A percentile compares a stretch with the other conserved stretches of the same genome.
Evolutionary conservation across 2,329 filamentous ascomycete species (phyloP).

Genomic region (Scolecobasidium constrictum): DNA sequence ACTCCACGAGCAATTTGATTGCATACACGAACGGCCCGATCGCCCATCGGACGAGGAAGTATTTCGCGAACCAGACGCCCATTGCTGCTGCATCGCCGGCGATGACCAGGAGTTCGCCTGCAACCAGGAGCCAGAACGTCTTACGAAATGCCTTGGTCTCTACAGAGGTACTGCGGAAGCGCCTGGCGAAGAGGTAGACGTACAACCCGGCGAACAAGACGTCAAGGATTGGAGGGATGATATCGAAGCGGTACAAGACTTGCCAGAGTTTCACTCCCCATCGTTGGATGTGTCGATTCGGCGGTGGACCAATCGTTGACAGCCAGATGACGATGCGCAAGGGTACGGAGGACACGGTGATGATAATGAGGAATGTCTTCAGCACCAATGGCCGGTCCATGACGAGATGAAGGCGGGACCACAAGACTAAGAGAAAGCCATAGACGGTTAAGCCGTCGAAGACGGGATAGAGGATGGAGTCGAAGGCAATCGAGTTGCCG

Average conservation of each 20-base stretch:
- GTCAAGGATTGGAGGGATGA: neutral
- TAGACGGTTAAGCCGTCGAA: neutral
- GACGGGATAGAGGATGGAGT: neutral
- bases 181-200: conserved; percentile 3
- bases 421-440: neutral
- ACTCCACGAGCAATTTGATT: neutral
- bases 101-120: neutral
- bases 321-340: conserved; percentile 1
- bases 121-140: conserved; percentile 1
- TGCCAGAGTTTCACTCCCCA: conserved; percentile 1
- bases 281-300: no score
- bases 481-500: neutral
- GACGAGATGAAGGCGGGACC: conserved; percentile 6
- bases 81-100: neutral
- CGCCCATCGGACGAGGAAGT: neutral
- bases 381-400: neutral
- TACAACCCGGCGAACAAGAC: neutral
- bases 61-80: neutral
- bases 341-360: neutral
- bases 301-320: no score
- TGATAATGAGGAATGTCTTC: neutral
- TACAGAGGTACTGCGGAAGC: neutral
- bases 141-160: neutral
- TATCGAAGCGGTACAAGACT: neutral
- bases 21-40: conserved; percentile 1